Evolutionary conservation across 1,284 basidiomycete genomes (phyloP).

Genomic region (Rhodotorula sp.): DNA sequence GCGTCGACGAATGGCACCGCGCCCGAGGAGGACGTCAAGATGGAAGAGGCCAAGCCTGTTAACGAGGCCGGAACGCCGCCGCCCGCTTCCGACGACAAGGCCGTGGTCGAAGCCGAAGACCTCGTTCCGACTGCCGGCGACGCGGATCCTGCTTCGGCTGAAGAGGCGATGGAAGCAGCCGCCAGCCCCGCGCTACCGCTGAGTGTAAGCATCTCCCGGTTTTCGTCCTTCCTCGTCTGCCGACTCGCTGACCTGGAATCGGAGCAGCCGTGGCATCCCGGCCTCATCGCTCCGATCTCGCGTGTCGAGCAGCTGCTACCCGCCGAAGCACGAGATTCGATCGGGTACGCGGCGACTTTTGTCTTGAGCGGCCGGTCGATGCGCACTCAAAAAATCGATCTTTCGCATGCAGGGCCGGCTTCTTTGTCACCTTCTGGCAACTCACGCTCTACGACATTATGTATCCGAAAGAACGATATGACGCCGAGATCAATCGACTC

Average conservation of each 20-base stretch:
- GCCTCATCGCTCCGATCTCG: conserved; percentile 66
- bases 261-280: conserved; percentile 66
- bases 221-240: background rate
- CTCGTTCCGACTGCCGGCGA: background rate
- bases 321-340: conserved; percentile 61
- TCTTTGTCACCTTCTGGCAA: conserved; percentile 95
- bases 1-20: conserved; percentile 56
- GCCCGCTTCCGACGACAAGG: background rate
- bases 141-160: background rate
- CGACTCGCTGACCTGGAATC: background rate
- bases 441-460: conserved; percentile 81
- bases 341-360: conserved; percentile 61
- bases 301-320: conserved; percentile 68
- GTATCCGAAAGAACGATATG: conserved; percentile 58
- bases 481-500: conserved; percentile 50
- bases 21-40: conserved; percentile 32
- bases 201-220: background rate
- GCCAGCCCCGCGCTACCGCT: background rate
- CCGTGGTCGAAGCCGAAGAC: background rate
- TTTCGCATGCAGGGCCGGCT: conserved; percentile 64
- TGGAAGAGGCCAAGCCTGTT: conserved; percentile 17
- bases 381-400: background rate
- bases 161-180: background rate
- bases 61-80: conserved; percentile 19
- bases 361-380: background rate